Conservation (phyloP, 208 protist species). For the Trypanosoma vivax region DNA sequence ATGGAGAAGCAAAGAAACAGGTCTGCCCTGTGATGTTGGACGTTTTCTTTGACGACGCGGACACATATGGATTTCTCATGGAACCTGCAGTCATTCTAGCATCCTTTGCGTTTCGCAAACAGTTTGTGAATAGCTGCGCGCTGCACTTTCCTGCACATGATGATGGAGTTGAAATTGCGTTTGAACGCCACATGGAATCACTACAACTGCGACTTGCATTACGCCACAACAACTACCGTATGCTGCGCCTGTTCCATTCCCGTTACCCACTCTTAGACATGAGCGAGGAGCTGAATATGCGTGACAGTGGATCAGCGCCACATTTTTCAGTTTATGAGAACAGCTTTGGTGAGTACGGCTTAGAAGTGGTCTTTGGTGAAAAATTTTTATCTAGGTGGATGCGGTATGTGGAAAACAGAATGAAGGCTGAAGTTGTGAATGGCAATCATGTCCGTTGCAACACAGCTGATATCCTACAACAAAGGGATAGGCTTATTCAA, state of each 20-base stretch:
- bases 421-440: constrained; percentile 64
- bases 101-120: constrained; percentile 73
- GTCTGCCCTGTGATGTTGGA: constrained; percentile 30
- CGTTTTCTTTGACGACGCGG: constrained; percentile 56
- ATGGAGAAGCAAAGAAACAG: constrained; percentile 7
- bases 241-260: constrained; percentile 57
- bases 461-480: constrained; percentile 3
- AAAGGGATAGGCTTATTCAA: constrained; percentile 68
- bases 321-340: constrained; percentile 23
- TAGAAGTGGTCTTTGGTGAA: constrained; percentile 57
- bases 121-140: constrained; percentile 77
- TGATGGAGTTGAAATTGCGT: constrained; percentile 53
- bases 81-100: constrained; percentile 72
- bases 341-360: constrained; percentile 29
- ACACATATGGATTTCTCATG: constrained; percentile 41
- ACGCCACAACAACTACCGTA: constrained; percentile 38
- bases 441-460: constrained; percentile 56
- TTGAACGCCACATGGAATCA: constrained; percentile 67
- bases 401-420: constrained; percentile 71
- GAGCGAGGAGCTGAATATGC: constrained; percentile 50
- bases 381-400: constrained; percentile 60
- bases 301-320: constrained; percentile 1
- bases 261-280: constrained; percentile 65
- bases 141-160: constrained; percentile 42
- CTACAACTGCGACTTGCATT: constrained; percentile 56